Percentiles rank a stretch among this genome's conserved stretches.
Conservation (phyloP, 2,329 filamentous ascomycete species). For the Mycosphaerella sp. region DNA sequence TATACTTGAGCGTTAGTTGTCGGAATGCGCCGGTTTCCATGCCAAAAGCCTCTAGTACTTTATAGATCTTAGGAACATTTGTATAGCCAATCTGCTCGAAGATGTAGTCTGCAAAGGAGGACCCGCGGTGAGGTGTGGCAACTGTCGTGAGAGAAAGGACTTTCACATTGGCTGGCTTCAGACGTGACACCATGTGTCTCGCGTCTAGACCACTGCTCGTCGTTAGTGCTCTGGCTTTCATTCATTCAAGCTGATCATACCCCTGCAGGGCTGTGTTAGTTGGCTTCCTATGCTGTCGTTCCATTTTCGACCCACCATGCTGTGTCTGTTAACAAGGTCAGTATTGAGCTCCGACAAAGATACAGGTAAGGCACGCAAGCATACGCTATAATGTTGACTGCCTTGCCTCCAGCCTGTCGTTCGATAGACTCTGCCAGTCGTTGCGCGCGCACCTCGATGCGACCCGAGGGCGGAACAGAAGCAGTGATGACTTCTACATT, state of each 20-base stretch:
- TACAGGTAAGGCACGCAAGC: constrained; percentile 23
- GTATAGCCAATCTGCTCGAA: constrained; percentile 51
- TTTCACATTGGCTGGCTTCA: constrained; percentile 60
- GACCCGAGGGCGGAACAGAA: constrained; percentile 52
- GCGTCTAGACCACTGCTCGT: constrained; percentile 53
- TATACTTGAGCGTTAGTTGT: constrained; percentile 55
- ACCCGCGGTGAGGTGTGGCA: constrained; percentile 56
- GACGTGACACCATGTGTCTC: constrained; percentile 56
- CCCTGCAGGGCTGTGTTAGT: constrained; percentile 17
- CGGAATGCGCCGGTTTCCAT: constrained; percentile 55
- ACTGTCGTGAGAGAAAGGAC: constrained; percentile 64
- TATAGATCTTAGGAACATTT: constrained; percentile 50
- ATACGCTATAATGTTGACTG: constrained; percentile 60
- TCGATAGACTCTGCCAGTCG: constrained; percentile 50
- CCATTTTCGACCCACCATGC: constrained; percentile 15
- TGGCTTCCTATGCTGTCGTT: neutral
- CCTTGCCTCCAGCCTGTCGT: constrained; percentile 47
- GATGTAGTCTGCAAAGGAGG: constrained; percentile 56
- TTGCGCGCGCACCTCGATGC: constrained; percentile 52
- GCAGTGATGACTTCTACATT: constrained; percentile 57
- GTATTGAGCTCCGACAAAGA: neutral
- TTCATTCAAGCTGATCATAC: constrained; percentile 10
- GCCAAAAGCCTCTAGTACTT: constrained; percentile 48
- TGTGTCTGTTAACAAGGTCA: constrained; percentile 16
- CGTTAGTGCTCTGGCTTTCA: neutral